Conservation (phyloP, 129 eudicot species). For the Escallonia rubra region DNA sequence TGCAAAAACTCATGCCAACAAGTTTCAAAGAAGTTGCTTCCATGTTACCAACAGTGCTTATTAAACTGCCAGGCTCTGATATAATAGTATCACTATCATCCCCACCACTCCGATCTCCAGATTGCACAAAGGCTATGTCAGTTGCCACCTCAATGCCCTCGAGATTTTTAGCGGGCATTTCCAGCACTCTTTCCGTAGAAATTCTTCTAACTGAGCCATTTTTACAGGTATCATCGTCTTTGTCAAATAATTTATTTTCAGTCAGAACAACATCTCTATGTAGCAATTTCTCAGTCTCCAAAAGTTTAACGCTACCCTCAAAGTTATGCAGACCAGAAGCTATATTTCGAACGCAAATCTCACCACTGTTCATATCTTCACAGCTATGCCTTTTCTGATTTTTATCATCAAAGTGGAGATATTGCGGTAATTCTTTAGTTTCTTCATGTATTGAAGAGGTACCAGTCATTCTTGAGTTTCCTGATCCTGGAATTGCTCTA, state of each 20-base stretch:
- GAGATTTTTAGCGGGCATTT: slow-evolving; percentile 6
- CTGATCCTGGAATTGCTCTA: slow-evolving; percentile 8
- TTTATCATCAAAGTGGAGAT: slow-evolving; percentile 10
- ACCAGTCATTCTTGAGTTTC: neutral
- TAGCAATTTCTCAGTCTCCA: slow-evolving; percentile 9
- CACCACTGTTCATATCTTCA: neutral
- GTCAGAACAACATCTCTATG: slow-evolving; percentile 1
- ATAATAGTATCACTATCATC: slow-evolving; percentile 12
- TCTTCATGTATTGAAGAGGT: slow-evolving; percentile 7
- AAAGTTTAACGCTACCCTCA: slow-evolving; percentile 1
- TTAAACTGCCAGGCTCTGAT: slow-evolving; percentile 6
- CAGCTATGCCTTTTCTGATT: neutral
- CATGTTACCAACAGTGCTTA: slow-evolving; percentile 6
- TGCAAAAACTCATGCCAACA: slow-evolving; percentile 25
- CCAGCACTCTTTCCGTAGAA: neutral
- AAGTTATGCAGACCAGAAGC: neutral
- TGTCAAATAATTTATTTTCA: neutral
- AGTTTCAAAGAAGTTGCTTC: slow-evolving; percentile 15
- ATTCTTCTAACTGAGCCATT: slow-evolving; percentile 1
- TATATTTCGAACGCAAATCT: neutral
- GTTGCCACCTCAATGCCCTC: slow-evolving; percentile 2
- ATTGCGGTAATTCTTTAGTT: slow-evolving; percentile 2
- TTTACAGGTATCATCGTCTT: slow-evolving; percentile 4
- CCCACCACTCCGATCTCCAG: slow-evolving; percentile 3
- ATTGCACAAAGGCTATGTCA: neutral